A percentile compares a stretch with the other conserved stretches of the same genome.
These are phyloP conservation scores for Lepiota brunneoincarnata DNA, from an alignment of 768 basidiomycete species.

Conservation along the genomic window DNA sequence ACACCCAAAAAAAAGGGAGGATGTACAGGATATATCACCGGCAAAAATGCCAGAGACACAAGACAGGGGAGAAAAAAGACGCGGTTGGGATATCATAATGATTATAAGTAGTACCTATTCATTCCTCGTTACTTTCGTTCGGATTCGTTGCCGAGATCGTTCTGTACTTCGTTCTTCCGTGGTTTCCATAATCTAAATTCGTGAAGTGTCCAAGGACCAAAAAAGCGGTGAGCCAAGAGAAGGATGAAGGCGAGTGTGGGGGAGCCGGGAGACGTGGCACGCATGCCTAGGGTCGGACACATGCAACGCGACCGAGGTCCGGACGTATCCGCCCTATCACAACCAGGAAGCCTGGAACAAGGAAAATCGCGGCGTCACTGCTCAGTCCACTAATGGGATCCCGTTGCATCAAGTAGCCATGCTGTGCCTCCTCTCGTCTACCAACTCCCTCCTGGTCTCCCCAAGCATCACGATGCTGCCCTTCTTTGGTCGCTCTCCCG, in stretches of 20 bases:
- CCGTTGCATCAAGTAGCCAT: conserved; percentile 48
- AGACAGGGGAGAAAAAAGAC: neutral
- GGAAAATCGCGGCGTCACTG: too few relatives aligned
- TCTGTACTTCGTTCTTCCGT: neutral
- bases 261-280: too few relatives aligned
- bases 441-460: conserved; percentile 37
- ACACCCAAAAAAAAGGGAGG: too few relatives aligned
- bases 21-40: neutral
- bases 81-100: neutral
- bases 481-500: conserved; percentile 22
- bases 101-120: conserved; percentile 7
- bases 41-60: neutral
- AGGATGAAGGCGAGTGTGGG: neutral
- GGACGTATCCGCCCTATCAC: too few relatives aligned
- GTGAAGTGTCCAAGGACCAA: neutral
- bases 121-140: neutral
- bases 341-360: too few relatives aligned
- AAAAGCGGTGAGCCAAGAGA: neutral
- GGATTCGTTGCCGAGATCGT: neutral
- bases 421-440: conserved; percentile 63
- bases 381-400: neutral
- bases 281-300: too few relatives aligned
- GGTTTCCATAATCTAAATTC: neutral
- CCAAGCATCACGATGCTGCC: conserved; percentile 23
- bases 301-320: too few relatives aligned